Base-by-base conservation (phyloP, 106 monocot genomes). In the Amphibolis antarctica region DNA sequence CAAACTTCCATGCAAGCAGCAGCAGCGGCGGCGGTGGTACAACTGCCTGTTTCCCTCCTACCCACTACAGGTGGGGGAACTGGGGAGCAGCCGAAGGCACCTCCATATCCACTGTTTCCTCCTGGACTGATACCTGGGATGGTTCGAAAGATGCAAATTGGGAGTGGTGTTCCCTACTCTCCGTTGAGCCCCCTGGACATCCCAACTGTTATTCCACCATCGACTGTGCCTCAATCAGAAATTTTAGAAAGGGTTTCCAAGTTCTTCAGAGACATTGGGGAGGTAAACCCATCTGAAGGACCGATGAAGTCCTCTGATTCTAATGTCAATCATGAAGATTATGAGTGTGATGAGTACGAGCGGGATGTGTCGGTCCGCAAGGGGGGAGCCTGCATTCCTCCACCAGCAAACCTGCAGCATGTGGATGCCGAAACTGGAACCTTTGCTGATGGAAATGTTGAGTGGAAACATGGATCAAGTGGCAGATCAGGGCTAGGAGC, bases 131-230 rank as follows among this genome's bases (percentile, higher is more conserved):
- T 96, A 42, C 94, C 94, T 12, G 94, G 94, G 36, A 96, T 96
- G 94, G 94, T 96, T n/a, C 74, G 84, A 26, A 96, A 96, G 66
- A 86, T 84, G 83, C 94, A 96, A 50, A 84, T 96, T 18, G 94
- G 94, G 28, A 89, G 89, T 13, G 94, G 94, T 11, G 94, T 96
- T 14, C 94, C 94, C 1, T 96, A 96, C 76, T 96, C 94, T 15
- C 86, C 94, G 3, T 54, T 96, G 64, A 89, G 85, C 75, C 89
- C 94, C 12, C 84, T 89, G 20, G 94, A 96, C 68, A 96, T 96
- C 44, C 94, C 94, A 9, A 89, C 94, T 1, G 69, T 84, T 42
- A 96, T 96, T 50, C 89, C 94, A 11, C 94, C 94, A 49, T 86
- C 94, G 4, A 81, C 79, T 51, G 70, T 82, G 12, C 45, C 86